phyloP scores from a whole-genome alignment of 352 stramenopile species.

The Aphanomyces astaci region DNA sequence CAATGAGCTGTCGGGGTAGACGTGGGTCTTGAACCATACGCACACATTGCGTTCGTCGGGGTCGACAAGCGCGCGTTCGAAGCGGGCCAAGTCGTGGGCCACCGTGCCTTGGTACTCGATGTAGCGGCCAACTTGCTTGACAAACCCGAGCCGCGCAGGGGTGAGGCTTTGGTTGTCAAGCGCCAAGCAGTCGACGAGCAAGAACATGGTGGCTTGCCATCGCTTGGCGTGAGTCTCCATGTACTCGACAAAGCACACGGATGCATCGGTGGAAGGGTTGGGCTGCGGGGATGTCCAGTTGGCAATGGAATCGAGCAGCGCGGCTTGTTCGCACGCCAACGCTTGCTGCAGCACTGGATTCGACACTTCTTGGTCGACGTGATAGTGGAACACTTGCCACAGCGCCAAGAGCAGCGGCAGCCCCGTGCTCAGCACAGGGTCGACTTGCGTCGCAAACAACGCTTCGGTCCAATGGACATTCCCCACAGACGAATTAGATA shows the following conservation, averaged over 20 bases:
- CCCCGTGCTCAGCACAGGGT: slow-evolving; percentile 45
- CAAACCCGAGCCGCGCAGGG: slow-evolving; percentile 45
- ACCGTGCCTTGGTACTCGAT: slow-evolving; percentile 83
- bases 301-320: slow-evolving; percentile 45
- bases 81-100: slow-evolving; percentile 68
- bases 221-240: slow-evolving; percentile 66
- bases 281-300: background rate
- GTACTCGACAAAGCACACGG: slow-evolving; percentile 39
- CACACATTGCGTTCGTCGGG: slow-evolving; percentile 58
- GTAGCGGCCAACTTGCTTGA: slow-evolving; percentile 64
- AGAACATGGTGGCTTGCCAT: slow-evolving; percentile 72
- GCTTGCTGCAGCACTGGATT: slow-evolving; percentile 46
- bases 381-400: slow-evolving; percentile 78
- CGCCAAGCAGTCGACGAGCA: slow-evolving; percentile 67
- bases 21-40: slow-evolving; percentile 49
- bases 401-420: slow-evolving; percentile 68
- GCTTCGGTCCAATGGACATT: slow-evolving; percentile 49
- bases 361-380: slow-evolving; percentile 75
- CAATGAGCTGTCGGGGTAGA: slow-evolving; percentile 18
- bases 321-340: slow-evolving; percentile 53
- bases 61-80: slow-evolving; percentile 49
- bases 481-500: slow-evolving; percentile 36
- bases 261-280: background rate
- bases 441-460: background rate
- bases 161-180: slow-evolving; percentile 53